phyloP scores from a whole-genome alignment of 2,329 filamentous ascomycete genomes.

The Thielaviopsis populi region DNA sequence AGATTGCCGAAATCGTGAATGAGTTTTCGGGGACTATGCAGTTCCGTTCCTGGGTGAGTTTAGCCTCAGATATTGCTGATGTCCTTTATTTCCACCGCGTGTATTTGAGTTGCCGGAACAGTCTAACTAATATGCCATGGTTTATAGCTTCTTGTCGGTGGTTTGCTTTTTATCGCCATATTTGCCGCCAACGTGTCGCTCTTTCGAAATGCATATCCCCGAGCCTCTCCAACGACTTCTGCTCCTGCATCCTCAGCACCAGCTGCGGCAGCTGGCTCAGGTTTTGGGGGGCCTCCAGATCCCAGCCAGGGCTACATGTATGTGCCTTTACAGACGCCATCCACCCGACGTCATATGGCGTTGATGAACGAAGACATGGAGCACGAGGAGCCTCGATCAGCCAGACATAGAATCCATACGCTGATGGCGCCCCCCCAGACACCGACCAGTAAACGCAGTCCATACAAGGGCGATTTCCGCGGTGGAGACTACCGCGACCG shows the following conservation, averaged over 20 bases:
- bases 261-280: background rate
- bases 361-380: slow-evolving; percentile 12
- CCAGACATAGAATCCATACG: slow-evolving; percentile 11
- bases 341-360: slow-evolving; percentile 23
- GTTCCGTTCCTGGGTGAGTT: slow-evolving; percentile 52
- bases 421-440: slow-evolving; percentile 12
- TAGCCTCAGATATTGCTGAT: background rate
- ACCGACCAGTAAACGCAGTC: slow-evolving; percentile 8
- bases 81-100: background rate
- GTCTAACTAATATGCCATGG: background rate
- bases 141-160: slow-evolving; percentile 36
- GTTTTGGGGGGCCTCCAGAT: slow-evolving; percentile 14
- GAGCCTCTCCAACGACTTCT: background rate
- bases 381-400: slow-evolving; percentile 11
- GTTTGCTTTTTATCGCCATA: slow-evolving; percentile 33
- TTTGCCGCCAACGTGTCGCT: slow-evolving; percentile 37
- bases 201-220: slow-evolving; percentile 13
- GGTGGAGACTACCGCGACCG: slow-evolving; percentile 10
- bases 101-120: background rate
- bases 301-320: slow-evolving; percentile 28
- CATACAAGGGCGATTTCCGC: slow-evolving; percentile 9
- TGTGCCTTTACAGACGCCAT: slow-evolving; percentile 29
- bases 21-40: slow-evolving; percentile 83
- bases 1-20: slow-evolving; percentile 86
- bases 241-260: background rate